Evolutionary conservation across 495 filamentous ascomycete genomes (phyloP).

Genomic region (Glarea lozoyensis): DNA sequence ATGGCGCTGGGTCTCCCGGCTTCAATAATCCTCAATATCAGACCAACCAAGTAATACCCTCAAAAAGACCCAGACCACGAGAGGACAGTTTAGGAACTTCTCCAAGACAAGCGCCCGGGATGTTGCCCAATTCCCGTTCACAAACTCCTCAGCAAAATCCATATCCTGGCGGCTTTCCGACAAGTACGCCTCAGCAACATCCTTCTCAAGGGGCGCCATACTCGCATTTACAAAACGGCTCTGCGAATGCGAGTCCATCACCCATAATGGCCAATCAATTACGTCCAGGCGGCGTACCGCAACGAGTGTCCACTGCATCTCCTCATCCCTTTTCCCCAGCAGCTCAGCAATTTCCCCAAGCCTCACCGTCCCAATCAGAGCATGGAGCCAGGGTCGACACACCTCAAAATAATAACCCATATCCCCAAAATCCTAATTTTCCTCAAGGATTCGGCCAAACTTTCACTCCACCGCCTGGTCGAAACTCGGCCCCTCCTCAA

Average conservation of each 20-base stretch:
- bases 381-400: constrained; percentile 65
- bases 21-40: constrained; percentile 69
- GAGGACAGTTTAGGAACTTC: constrained; percentile 81
- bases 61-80: constrained; percentile 72
- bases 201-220: constrained; percentile 56
- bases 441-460: constrained; percentile 46
- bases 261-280: constrained; percentile 70
- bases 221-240: constrained; percentile 73
- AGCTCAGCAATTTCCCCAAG: constrained; percentile 65
- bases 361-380: constrained; percentile 70
- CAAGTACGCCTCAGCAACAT: constrained; percentile 48
- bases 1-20: constrained; percentile 58
- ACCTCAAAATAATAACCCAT: constrained; percentile 53
- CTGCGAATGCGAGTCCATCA: constrained; percentile 77
- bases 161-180: constrained; percentile 53
- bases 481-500: constrained; percentile 39
- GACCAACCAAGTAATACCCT: constrained; percentile 74
- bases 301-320: constrained; percentile 81
- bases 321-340: constrained; percentile 86
- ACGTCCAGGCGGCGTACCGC: constrained; percentile 54
- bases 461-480: constrained; percentile 38
- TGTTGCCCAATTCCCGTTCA: constrained; percentile 74
- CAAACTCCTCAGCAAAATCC: constrained; percentile 78
- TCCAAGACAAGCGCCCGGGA: constrained; percentile 65
- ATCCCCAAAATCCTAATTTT: constrained; percentile 52